phyloP scores from a whole-genome alignment of 2,329 filamentous ascomycete genomes.

The Aspergillus terreus region DNA sequence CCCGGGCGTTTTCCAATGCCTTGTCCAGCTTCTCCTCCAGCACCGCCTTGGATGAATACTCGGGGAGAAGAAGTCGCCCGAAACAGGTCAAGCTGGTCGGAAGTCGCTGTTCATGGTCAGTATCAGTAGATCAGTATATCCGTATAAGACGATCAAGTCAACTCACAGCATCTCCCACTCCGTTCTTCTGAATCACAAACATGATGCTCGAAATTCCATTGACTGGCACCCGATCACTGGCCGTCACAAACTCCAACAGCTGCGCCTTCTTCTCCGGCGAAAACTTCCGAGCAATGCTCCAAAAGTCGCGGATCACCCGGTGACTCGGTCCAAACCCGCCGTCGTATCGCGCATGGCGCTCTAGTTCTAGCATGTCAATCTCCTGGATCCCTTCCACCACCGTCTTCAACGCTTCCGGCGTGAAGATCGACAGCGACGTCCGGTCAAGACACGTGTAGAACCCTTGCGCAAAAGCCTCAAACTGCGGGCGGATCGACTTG shows the following conservation, averaged over 20 bases:
- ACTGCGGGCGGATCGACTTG: constrained; percentile 72
- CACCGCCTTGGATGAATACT: constrained; percentile 69
- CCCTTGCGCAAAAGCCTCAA: constrained; percentile 73
- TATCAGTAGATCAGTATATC: background rate
- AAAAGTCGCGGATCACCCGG: constrained; percentile 73
- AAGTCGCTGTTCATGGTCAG: constrained; percentile 44
- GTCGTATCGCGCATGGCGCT: constrained; percentile 71
- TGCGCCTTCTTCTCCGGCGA: constrained; percentile 64
- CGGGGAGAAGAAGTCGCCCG: constrained; percentile 78
- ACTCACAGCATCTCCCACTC: constrained; percentile 55
- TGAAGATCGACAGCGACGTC: constrained; percentile 69
- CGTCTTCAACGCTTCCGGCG: constrained; percentile 65
- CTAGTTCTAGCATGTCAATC: constrained; percentile 73
- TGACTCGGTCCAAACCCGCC: constrained; percentile 69
- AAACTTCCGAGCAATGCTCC: constrained; percentile 69
- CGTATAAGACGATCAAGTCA: background rate
- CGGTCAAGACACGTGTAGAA: constrained; percentile 72
- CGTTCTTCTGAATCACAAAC: constrained; percentile 78
- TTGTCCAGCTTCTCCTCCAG: constrained; percentile 72
- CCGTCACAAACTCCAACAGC: constrained; percentile 91
- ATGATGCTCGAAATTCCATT: constrained; percentile 77
- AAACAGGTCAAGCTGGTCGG: constrained; percentile 94
- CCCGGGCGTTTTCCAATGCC: constrained; percentile 82
- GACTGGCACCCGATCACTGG: constrained; percentile 83
- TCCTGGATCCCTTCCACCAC: constrained; percentile 79